phyloP scores from a whole-genome alignment of 1,139 yeast genomes.

The Debaryomyces coudertii region DNA sequence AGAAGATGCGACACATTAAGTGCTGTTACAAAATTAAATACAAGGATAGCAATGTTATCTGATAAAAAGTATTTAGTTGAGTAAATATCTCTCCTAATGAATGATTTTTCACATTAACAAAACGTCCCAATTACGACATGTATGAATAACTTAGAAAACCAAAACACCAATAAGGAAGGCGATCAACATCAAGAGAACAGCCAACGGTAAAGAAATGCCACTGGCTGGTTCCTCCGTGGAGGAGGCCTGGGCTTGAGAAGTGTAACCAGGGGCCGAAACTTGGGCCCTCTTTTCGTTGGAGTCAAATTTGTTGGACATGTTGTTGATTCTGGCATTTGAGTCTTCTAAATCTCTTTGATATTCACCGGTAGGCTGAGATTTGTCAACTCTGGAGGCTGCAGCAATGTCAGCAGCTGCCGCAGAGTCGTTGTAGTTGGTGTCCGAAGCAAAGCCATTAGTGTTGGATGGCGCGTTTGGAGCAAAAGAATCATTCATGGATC shows the following conservation, averaged over 20 bases:
- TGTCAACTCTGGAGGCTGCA: constrained; percentile 16
- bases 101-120: neutral
- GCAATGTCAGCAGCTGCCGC: constrained; percentile 22
- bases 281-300: constrained; percentile 19
- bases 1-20: neutral
- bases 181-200: constrained; percentile 52
- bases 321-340: constrained; percentile 46
- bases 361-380: constrained; percentile 6
- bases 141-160: constrained; percentile 40
- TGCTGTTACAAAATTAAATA: neutral
- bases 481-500: constrained; percentile 19
- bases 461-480: constrained; percentile 23
- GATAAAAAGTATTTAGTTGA: constrained; percentile 2
- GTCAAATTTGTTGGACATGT: constrained; percentile 48
- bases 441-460: constrained; percentile 18
- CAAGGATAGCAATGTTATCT: constrained; percentile 5
- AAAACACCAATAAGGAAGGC: constrained; percentile 67
- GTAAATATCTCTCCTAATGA: neutral
- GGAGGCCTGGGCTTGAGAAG: constrained; percentile 6
- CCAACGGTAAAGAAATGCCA: constrained; percentile 57
- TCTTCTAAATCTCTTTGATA: constrained; percentile 36
- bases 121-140: neutral
- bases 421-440: constrained; percentile 13
- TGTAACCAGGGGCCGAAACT: constrained; percentile 9
- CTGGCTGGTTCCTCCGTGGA: constrained; percentile 35